Conservation (phyloP, 2,329 filamentous ascomycete genomes). For the Trichoderma simmonsii region DNA sequence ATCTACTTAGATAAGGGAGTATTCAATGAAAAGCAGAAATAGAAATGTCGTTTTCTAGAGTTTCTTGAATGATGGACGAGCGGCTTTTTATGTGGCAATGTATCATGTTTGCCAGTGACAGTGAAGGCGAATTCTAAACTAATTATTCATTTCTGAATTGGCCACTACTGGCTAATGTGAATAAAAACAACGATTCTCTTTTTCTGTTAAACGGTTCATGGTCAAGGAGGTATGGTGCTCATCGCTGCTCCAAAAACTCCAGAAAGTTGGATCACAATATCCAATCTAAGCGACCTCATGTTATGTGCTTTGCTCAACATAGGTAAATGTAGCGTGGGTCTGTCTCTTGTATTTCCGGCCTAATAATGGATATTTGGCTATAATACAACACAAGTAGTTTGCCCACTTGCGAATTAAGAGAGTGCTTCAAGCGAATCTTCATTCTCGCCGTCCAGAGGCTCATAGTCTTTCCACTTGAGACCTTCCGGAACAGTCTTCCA, state of each 20-base stretch:
- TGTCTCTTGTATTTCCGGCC: not conserved
- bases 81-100: not conserved
- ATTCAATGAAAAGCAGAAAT: not conserved
- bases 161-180: not conserved
- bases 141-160: not conserved
- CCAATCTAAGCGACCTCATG: too few species aligned
- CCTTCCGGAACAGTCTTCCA: slow-evolving; percentile 10
- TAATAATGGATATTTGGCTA: not conserved
- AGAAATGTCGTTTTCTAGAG: not conserved
- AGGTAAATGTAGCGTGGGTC: not conserved
- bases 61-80: not conserved
- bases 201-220: rapidly evolving
- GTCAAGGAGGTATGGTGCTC: not conserved
- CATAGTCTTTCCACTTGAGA: slow-evolving; percentile 10
- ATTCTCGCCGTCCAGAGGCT: not conserved
- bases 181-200: not conserved
- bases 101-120: not conserved
- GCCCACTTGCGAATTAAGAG: not conserved
- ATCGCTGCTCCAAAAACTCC: not conserved
- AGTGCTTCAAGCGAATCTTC: not conserved
- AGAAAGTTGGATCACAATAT: not conserved
- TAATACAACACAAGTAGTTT: not conserved
- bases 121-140: not conserved
- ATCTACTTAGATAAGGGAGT: too few species aligned
- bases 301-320: not conserved